These are phyloP conservation scores for Pyrenula aspistea DNA, from an alignment of 495 filamentous ascomycete genomes.

Conservation along the genomic window DNA sequence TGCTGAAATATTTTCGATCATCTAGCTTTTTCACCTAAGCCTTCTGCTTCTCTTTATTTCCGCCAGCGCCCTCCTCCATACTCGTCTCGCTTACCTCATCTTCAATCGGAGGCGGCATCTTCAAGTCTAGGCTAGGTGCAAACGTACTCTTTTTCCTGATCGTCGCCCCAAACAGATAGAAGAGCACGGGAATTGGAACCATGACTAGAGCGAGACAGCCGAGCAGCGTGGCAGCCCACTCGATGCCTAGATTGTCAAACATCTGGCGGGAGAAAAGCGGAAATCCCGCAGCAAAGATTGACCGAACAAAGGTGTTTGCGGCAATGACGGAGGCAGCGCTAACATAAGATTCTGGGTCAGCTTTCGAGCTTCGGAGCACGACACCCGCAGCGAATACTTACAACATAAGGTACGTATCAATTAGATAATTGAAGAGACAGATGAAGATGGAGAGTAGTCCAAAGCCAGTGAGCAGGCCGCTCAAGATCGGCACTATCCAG, in stretches of 20 bases:
- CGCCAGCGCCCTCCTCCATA: neutral
- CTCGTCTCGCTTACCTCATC: neutral
- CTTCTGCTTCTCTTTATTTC: neutral
- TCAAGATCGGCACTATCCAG: slow-evolving; percentile 78
- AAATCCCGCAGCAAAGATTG: slow-evolving; percentile 61
- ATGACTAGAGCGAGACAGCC: slow-evolving; percentile 57
- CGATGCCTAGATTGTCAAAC: slow-evolving; percentile 64
- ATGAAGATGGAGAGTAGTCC: slow-evolving; percentile 73
- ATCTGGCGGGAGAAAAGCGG: slow-evolving; percentile 73
- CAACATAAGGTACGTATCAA: slow-evolving; percentile 86
- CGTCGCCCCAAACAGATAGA: slow-evolving; percentile 20
- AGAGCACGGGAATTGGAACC: slow-evolving; percentile 55
- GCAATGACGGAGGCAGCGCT: slow-evolving; percentile 75
- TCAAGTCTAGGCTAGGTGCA: slow-evolving; percentile 9
- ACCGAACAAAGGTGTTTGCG: slow-evolving; percentile 80
- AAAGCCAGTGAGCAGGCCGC: slow-evolving; percentile 50
- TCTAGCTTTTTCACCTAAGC: neutral
- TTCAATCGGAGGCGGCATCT: neutral
- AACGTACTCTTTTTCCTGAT: slow-evolving; percentile 23
- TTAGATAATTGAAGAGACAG: slow-evolving; percentile 74
- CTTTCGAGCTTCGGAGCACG: slow-evolving; percentile 9
- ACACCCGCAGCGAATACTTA: slow-evolving; percentile 24
- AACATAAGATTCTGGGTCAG: slow-evolving; percentile 1
- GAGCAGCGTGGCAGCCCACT: slow-evolving; percentile 68
- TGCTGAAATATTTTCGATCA: too few species aligned